Base-by-base conservation (phyloP, 305 asterid species). In the Petunia hybrid region DNA sequence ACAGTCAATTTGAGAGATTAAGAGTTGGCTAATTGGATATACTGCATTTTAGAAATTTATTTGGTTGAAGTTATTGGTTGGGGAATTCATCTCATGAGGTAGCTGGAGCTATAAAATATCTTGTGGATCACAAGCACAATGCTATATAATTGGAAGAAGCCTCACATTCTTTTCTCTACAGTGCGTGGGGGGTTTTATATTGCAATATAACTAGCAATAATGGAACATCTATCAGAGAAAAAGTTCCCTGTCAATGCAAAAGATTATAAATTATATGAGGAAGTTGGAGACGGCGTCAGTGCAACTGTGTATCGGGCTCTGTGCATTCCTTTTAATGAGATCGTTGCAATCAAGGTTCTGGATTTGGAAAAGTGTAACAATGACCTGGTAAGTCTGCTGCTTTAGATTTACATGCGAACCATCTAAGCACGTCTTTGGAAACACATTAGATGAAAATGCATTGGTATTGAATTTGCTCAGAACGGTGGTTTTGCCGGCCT, bases 231-330 rank as follows among this genome's bases (percentile, higher is more conserved):
- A 65, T 77, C 88, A 31, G 91, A 91, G 77, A 95, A 87, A 80
- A 93, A 86, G 86, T 97, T 84, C 86, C 95, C 99, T 75, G 91
- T 97, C 51, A 80, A 82, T 66, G 97, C 98, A 42, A 86, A 91
- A 76, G 93, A 92, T 84, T 97, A 92, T 84, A 85, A 88, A 79
- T 88, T 97, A 84, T 87, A 83, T 14, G 99, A 97, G 89, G 97
- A 95, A 90, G 89, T 95, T 79, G 99, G 99, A 84, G 98, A 97
- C 81, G 99, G 99, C 74, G 99, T 93, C 83, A 94, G 99, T 85
- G 98, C 98, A 45, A 89, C 97, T 61, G 99, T 96, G 53, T 90
- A 91, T 81, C 90, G 91, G 82, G 99, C 99, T 78, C 89, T 88
- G 61, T 95, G 99, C 66, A 55, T 93, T 82, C 99, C 98, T 0